phyloP scores from a whole-genome alignment of 345 rosid genomes.

The Durio zibethinus region DNA sequence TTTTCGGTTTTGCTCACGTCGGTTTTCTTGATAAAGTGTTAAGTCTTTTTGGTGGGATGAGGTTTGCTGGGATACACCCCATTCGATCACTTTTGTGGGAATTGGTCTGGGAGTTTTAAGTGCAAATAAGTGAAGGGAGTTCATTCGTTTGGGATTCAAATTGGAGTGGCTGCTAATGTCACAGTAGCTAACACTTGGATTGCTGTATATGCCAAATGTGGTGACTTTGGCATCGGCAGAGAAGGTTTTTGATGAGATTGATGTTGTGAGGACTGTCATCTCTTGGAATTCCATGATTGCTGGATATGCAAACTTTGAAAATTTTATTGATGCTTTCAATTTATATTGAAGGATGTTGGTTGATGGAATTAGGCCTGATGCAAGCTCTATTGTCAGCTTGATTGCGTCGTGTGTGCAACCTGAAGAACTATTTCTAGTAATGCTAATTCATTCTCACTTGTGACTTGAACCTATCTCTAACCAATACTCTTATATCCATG shows the following conservation, averaged over 20 bases:
- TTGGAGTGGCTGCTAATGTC: conserved; percentile 49
- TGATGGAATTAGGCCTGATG: conserved; percentile 48
- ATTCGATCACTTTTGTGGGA: conserved; percentile 54
- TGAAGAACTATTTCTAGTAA: conserved; percentile 40
- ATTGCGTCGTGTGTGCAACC: conserved; percentile 45
- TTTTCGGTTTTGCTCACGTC: conserved; percentile 44
- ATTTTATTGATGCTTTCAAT: conserved; percentile 31
- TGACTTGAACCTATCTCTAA: conserved; percentile 36
- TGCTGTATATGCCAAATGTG: conserved; percentile 56
- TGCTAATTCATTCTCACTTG: conserved; percentile 50
- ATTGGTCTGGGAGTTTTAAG: conserved; percentile 30
- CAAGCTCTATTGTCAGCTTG: conserved; percentile 53
- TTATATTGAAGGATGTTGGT: conserved; percentile 51
- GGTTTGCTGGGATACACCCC: conserved; percentile 31
- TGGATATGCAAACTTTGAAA: conserved; percentile 39
- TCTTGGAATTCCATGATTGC: conserved; percentile 69
- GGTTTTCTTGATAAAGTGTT: conserved; percentile 31
- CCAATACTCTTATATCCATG: conserved; percentile 61
- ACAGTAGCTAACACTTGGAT: conserved; percentile 59
- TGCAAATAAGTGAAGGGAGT: conserved; percentile 26
- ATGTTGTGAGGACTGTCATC: conserved; percentile 32
- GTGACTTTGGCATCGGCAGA: conserved; percentile 45
- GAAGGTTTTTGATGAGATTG: conserved; percentile 45
- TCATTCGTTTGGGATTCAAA: conserved; percentile 49
- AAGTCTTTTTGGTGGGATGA: conserved; percentile 44